Evolutionary conservation across 345 rosid genomes (phyloP), one percentile per base, ranked within the genome.

Genomic region (Luvunga scandens): DNA sequence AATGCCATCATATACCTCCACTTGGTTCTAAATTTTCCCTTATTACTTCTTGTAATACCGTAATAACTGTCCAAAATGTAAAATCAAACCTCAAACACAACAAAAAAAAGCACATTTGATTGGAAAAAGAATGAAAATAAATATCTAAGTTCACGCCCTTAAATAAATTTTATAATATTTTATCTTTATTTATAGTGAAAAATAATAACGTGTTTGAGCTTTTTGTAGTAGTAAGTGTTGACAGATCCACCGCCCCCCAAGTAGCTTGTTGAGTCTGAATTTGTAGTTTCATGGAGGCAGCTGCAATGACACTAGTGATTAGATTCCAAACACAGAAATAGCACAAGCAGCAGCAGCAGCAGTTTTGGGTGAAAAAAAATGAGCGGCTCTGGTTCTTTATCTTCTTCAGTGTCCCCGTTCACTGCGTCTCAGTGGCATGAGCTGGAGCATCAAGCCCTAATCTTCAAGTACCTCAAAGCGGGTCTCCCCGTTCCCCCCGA

Each of bases 381-480:
- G 86, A 84, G 75, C 53, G 73, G 71, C 59, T 73, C 75, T 25
- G 65, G 55, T 73, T 57, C 64, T 9, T 31, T 55, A 4, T 30
- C 65, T 14, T 57, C n/a, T 57, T 28, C 38, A 21, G 70, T 33
- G 2, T 53, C 45, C 24, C 78, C 81, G 48, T 90, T 90, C 84
- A 88, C 93, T 70, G 82, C 66, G 70, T 71, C 81, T 1, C 98
- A 94, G 77, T 91, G 92, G 94, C 95, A 92, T 76, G 98, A 94
- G 81, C 94, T 94, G 57, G 97, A 94, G 87, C 91, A 92, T 81
- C 98, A 94, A 86, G 98, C 95, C 67, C 86, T 91, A 56, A 90
- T 94, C 88, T 94, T 88, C 80, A 92, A 93, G 85, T 92, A 91
- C 86, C 78, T 94, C 71, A 84, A 84, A 62, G 91, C 93, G 4